phyloP scores from a whole-genome alignment of 1,284 basidiomycete genomes.

The Ustilago sp. region DNA sequence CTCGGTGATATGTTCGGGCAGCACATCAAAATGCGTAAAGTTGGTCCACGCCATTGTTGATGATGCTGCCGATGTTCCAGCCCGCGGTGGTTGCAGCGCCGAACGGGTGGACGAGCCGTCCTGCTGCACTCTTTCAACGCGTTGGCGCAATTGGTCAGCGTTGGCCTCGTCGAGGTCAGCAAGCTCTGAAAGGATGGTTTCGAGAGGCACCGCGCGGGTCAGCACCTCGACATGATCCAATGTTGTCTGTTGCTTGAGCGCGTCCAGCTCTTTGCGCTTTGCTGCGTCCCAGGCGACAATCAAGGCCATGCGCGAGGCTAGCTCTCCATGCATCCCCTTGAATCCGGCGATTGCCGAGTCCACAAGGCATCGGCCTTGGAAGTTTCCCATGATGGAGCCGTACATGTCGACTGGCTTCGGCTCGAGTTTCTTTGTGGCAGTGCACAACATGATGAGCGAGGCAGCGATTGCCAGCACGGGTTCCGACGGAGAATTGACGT shows the following conservation, averaged over 20 bases:
- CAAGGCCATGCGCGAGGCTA: constrained; percentile 11
- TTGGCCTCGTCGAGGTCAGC: neutral
- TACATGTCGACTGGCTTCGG: neutral
- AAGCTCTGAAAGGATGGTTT: neutral
- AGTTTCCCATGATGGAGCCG: constrained; percentile 3
- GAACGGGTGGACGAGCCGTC: neutral
- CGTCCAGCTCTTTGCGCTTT: neutral
- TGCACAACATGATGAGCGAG: constrained; percentile 18
- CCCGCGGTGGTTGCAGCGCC: too few species aligned
- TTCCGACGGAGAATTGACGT: constrained; percentile 8
- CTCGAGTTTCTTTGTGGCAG: neutral
- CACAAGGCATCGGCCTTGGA: neutral
- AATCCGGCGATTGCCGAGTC: neutral
- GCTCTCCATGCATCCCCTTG: constrained; percentile 19
- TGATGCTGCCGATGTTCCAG: too few species aligned
- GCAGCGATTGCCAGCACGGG: constrained; percentile 18
- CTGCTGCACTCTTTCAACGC: neutral
- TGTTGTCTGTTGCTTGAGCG: neutral
- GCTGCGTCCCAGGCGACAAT: constrained; percentile 23
- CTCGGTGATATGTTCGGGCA: too few species aligned
- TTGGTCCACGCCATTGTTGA: too few species aligned
- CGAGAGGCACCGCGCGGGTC: neutral
- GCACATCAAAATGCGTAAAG: too few species aligned
- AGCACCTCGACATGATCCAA: neutral
- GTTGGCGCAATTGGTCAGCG: neutral